phyloP scores from a whole-genome alignment of 2,329 filamentous ascomycete species.

The Alternaria atra region DNA sequence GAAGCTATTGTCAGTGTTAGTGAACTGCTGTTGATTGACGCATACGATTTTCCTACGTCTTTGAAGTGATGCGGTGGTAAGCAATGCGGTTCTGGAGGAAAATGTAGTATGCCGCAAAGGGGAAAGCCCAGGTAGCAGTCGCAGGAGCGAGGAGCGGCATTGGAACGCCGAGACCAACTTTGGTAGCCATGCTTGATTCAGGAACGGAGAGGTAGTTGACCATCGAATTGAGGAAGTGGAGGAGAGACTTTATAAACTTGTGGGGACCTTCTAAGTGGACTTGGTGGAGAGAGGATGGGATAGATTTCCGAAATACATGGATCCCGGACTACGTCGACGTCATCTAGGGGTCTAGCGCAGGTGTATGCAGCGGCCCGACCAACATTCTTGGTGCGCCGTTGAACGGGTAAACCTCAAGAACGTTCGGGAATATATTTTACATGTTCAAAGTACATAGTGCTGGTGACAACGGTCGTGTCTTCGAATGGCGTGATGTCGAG shows the following conservation, averaged over 20 bases:
- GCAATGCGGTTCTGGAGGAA: conserved; percentile 54
- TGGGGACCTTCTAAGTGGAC: conserved; percentile 8
- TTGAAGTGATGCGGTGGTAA: conserved; percentile 42
- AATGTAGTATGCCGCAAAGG: conserved; percentile 54
- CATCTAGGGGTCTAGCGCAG: conserved; percentile 18
- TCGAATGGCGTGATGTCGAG: background rate
- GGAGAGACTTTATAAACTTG: conserved; percentile 7
- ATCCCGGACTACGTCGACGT: conserved; percentile 19
- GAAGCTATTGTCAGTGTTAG: conserved; percentile 26
- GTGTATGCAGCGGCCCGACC: conserved; percentile 7
- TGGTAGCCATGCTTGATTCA: conserved; percentile 34
- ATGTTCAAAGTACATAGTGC: background rate
- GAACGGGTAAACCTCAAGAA: background rate
- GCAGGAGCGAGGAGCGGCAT: conserved; percentile 47
- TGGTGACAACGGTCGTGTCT: background rate
- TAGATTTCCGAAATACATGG: conserved; percentile 7
- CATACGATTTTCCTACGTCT: conserved; percentile 34
- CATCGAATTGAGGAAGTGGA: conserved; percentile 10
- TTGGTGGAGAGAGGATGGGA: conserved; percentile 6
- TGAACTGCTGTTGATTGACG: background rate
- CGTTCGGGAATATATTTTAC: background rate
- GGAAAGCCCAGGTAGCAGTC: conserved; percentile 52
- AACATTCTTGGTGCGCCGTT: background rate
- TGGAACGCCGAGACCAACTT: conserved; percentile 45
- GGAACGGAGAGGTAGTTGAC: conserved; percentile 27